Percentiles rank a stretch among this genome's conserved stretches.
These are phyloP conservation scores for Leccinellum rugosiceps DNA, from an alignment of 768 basidiomycete species.

Conservation along the genomic window DNA sequence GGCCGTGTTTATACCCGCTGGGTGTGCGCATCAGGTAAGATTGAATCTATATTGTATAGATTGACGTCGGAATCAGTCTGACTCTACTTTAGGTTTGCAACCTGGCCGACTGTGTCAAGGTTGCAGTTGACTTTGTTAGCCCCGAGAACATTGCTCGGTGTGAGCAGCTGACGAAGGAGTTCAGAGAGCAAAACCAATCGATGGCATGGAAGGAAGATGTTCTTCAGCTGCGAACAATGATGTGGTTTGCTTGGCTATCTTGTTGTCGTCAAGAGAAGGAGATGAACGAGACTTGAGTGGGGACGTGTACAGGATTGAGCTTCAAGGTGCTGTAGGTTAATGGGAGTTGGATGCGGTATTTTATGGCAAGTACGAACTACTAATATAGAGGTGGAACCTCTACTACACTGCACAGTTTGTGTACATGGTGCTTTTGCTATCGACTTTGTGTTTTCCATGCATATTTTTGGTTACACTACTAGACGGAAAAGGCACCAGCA, in stretches of 20 bases:
- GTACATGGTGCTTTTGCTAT: slow-evolving; percentile 25
- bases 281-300: slow-evolving; percentile 30
- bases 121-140: slow-evolving; percentile 92
- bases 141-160: slow-evolving; percentile 89
- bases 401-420: slow-evolving; percentile 16
- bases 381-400: slow-evolving; percentile 30
- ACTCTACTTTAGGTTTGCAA: slow-evolving; percentile 71
- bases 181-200: slow-evolving; percentile 83
- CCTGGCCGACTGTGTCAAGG: slow-evolving; percentile 92
- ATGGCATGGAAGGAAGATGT: slow-evolving; percentile 95
- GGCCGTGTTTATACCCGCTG: slow-evolving; percentile 94
- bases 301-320: neutral
- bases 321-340: slow-evolving; percentile 20
- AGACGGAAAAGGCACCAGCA: neutral
- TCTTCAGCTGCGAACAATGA: slow-evolving; percentile 84
- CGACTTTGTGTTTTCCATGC: slow-evolving; percentile 11
- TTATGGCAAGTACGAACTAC: slow-evolving; percentile 23
- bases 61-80: neutral
- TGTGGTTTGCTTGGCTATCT: slow-evolving; percentile 92
- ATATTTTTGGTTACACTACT: slow-evolving; percentile 1
- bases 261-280: slow-evolving; percentile 50
- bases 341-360: slow-evolving; percentile 22
- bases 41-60: neutral
- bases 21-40: slow-evolving; percentile 84
- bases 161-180: slow-evolving; percentile 82